phyloP scores from a whole-genome alignment of 805 yeast species.

The Blastobotrys americana region DNA sequence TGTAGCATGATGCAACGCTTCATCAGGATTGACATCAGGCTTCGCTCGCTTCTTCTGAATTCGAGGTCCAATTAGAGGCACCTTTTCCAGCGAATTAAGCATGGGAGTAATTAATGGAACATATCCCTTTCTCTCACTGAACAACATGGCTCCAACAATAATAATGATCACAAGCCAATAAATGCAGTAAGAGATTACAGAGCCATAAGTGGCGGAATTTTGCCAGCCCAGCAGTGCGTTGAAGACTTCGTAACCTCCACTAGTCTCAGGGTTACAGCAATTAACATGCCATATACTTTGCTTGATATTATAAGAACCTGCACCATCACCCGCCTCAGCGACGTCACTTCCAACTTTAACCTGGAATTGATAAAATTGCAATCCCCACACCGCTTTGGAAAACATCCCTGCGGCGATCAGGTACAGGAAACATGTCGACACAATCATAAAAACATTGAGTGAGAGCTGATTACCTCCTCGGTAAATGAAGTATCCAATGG shows the following conservation, averaged over 20 bases:
- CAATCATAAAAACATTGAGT: slow-evolving; percentile 62
- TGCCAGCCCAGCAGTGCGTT: slow-evolving; percentile 93
- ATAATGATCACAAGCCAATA: slow-evolving; percentile 55
- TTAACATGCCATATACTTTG: slow-evolving; percentile 89
- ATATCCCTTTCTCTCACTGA: slow-evolving; percentile 52
- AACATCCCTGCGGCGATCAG: slow-evolving; percentile 80
- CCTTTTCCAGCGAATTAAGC: not conserved
- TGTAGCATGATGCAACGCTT: not conserved
- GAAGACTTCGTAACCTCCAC: slow-evolving; percentile 85
- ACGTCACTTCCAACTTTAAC: slow-evolving; percentile 77
- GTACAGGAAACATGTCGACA: slow-evolving; percentile 73
- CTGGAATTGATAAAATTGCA: slow-evolving; percentile 72
- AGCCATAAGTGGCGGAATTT: slow-evolving; percentile 85
- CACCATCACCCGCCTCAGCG: slow-evolving; percentile 84
- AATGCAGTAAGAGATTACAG: slow-evolving; percentile 60
- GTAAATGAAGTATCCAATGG: slow-evolving; percentile 62
- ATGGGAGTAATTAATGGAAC: slow-evolving; percentile 40
- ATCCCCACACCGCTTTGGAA: slow-evolving; percentile 87
- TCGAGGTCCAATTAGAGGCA: not conserved
- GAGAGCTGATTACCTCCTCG: slow-evolving; percentile 74
- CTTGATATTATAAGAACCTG: slow-evolving; percentile 80
- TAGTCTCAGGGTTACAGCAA: slow-evolving; percentile 86
- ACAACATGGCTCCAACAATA: slow-evolving; percentile 40
- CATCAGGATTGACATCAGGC: not conserved
- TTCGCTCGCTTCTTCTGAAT: not conserved